phyloP scores from a whole-genome alignment of 2,329 filamentous ascomycete genomes.

The Magnaporthiopsis poae region DNA sequence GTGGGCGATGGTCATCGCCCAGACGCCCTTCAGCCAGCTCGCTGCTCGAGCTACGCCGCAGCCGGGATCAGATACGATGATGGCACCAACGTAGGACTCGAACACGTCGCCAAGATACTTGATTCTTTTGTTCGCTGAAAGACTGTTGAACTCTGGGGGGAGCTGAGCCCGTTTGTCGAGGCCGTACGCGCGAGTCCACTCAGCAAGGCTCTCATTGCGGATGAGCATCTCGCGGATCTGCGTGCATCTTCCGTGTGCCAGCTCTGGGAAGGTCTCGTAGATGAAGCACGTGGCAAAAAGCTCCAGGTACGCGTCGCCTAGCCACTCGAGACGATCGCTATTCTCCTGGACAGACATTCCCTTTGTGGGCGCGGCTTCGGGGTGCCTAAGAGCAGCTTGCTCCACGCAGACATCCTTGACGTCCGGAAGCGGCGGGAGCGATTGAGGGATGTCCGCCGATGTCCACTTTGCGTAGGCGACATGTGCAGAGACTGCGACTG shows the following conservation, averaged over 20 bases:
- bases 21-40: constrained; percentile 65
- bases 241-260: constrained; percentile 59
- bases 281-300: constrained; percentile 63
- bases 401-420: constrained; percentile 52
- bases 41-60: constrained; percentile 53
- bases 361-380: constrained; percentile 27
- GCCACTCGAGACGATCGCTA: constrained; percentile 80
- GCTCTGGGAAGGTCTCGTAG: constrained; percentile 55
- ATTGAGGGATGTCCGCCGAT: constrained; percentile 35
- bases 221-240: constrained; percentile 71
- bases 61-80: constrained; percentile 57
- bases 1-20: constrained; percentile 53
- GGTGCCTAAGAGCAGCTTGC: constrained; percentile 57
- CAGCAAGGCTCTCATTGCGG: constrained; percentile 66
- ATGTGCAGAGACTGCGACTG: constrained; percentile 12
- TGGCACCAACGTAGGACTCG: constrained; percentile 77
- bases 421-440: constrained; percentile 49
- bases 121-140: constrained; percentile 49
- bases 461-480: constrained; percentile 36
- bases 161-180: constrained; percentile 56
- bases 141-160: constrained; percentile 31
- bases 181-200: constrained; percentile 60
- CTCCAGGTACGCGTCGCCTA: constrained; percentile 77
- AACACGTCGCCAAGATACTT: constrained; percentile 67
- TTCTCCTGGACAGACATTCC: constrained; percentile 30